phyloP scores from a whole-genome alignment of 495 filamentous ascomycete species.

The Platismatia glauca region DNA sequence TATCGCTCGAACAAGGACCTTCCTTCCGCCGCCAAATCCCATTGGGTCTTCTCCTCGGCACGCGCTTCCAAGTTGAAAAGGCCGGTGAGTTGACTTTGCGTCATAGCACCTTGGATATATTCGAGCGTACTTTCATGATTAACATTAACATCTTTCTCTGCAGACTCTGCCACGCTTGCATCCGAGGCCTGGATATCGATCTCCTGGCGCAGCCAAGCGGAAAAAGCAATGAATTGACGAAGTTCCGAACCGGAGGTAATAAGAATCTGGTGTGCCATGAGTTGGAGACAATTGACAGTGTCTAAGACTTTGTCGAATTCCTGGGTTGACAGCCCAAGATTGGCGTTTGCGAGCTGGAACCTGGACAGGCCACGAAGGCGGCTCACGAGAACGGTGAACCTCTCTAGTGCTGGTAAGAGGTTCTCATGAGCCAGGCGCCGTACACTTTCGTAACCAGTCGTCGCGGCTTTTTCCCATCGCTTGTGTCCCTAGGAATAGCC shows the following conservation, averaged over 20 bases:
- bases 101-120: slow-evolving; percentile 45
- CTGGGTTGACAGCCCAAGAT: slow-evolving; percentile 54
- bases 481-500: slow-evolving; percentile 65
- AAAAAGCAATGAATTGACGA: slow-evolving; percentile 68
- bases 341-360: slow-evolving; percentile 60
- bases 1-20: slow-evolving; percentile 43
- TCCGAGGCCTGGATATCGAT: slow-evolving; percentile 55
- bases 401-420: slow-evolving; percentile 76
- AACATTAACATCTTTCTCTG: slow-evolving; percentile 38
- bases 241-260: slow-evolving; percentile 66
- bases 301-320: slow-evolving; percentile 54
- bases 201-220: slow-evolving; percentile 74
- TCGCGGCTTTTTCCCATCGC: slow-evolving; percentile 85
- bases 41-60: slow-evolving; percentile 5
- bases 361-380: slow-evolving; percentile 77
- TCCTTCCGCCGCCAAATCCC: slow-evolving; percentile 31
- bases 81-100: slow-evolving; percentile 36
- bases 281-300: slow-evolving; percentile 60
- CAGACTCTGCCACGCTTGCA: slow-evolving; percentile 38
- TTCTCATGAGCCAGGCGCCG: slow-evolving; percentile 73
- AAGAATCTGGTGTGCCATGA: slow-evolving; percentile 67
- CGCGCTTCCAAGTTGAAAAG: slow-evolving; percentile 29
- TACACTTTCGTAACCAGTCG: slow-evolving; percentile 65
- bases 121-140: slow-evolving; percentile 41
- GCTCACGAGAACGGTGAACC: slow-evolving; percentile 71